These are phyloP conservation scores for Penicillium aurantiogriseum DNA, from an alignment of 2,329 filamentous ascomycete genomes.

Conservation along the genomic window DNA sequence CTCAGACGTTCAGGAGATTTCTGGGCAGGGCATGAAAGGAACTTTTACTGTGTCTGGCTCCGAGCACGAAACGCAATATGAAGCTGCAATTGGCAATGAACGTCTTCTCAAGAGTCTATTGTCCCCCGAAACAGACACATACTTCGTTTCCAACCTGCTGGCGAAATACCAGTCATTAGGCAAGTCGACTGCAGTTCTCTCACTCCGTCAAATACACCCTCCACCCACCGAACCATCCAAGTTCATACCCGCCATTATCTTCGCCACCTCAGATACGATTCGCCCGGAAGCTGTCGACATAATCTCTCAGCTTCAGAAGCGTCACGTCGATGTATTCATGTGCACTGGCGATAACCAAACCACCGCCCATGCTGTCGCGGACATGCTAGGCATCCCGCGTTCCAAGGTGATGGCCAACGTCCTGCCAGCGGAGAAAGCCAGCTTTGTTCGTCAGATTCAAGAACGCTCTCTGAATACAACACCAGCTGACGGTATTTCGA, in stretches of 20 bases:
- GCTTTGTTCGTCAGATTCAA: conserved; percentile 43
- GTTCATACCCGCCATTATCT: conserved; percentile 58
- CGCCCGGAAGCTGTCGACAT: conserved; percentile 68
- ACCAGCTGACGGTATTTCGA: not conserved
- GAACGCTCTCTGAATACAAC: conserved; percentile 12
- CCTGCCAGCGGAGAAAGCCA: conserved; percentile 73
- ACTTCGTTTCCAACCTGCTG: conserved; percentile 36
- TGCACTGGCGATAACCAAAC: conserved; percentile 84
- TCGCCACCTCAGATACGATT: conserved; percentile 79
- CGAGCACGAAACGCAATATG: conserved; percentile 32
- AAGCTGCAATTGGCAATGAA: conserved; percentile 60
- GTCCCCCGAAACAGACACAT: conserved; percentile 33
- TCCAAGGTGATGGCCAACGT: conserved; percentile 82
- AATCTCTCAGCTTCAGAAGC: conserved; percentile 61
- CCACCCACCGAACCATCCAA: conserved; percentile 13
- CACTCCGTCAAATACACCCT: conserved; percentile 32
- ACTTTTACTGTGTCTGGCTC: conserved; percentile 42
- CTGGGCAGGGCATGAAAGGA: conserved; percentile 59
- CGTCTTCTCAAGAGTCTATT: conserved; percentile 44
- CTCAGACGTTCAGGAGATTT: conserved; percentile 52
- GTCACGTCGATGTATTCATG: conserved; percentile 80
- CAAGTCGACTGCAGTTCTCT: conserved; percentile 48
- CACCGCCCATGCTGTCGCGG: conserved; percentile 78
- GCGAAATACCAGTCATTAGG: conserved; percentile 43
- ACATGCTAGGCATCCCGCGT: conserved; percentile 68